Evolutionary conservation across 1,139 yeast species (phyloP).

Genomic region (Debaryomycetaceae sp.): DNA sequence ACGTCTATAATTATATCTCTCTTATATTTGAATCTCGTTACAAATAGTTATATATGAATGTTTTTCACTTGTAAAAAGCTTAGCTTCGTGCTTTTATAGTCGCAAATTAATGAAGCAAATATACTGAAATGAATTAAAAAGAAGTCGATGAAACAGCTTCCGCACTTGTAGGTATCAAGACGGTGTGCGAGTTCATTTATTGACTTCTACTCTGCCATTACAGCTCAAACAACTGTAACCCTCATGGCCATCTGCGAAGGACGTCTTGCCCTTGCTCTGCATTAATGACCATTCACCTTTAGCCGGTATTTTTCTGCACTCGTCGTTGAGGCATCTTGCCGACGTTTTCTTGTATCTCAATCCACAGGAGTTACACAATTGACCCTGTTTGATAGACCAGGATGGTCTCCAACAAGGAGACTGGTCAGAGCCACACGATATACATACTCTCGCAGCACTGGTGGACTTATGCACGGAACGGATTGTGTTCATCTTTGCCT

Average conservation of each 20-base stretch:
- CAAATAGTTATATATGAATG: neutral
- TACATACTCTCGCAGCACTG: constrained; percentile 57
- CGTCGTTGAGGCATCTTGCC: constrained; percentile 75
- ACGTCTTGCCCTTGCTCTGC: constrained; percentile 61
- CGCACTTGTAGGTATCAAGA: neutral
- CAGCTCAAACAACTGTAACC: constrained; percentile 69
- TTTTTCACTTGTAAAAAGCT: neutral
- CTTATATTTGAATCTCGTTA: neutral
- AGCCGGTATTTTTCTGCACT: constrained; percentile 88
- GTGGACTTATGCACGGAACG: constrained; percentile 36
- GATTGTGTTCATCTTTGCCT: constrained; percentile 27
- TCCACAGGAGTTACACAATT: constrained; percentile 95
- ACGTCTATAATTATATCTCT: neutral
- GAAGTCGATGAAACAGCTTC: neutral
- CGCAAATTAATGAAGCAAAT: neutral
- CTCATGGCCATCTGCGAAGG: constrained; percentile 41
- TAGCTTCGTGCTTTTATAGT: neutral
- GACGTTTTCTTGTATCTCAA: constrained; percentile 90
- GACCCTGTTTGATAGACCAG: constrained; percentile 87
- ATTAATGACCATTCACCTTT: constrained; percentile 93
- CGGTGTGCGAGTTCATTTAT: constrained; percentile 11
- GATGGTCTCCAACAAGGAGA: constrained; percentile 99
- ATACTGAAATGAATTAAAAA: neutral
- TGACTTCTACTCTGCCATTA: constrained; percentile 48
- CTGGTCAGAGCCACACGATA: constrained; percentile 87